Evolutionary conservation across 2,329 filamentous ascomycete genomes (phyloP), one percentile per base, ranked within the genome.

Genomic region (Coleophoma crateriformis): DNA sequence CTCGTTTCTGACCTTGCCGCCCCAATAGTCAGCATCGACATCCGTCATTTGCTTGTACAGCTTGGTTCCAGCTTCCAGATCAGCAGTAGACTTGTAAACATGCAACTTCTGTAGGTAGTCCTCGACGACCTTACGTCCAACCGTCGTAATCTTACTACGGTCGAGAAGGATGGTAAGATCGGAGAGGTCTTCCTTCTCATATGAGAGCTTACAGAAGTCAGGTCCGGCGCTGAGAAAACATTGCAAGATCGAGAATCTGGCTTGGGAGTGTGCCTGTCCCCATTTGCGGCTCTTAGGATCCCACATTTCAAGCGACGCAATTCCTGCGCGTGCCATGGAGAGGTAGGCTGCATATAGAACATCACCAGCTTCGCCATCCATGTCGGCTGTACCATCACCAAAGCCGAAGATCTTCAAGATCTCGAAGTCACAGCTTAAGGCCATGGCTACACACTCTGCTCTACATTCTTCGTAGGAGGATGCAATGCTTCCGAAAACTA

Each of bases 381-480:
- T 85, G 61, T 95, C 78, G 46, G 77, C 70, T 15, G 71, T 79
- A 17, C 90, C 90, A 59, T 95, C 79, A 27, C 90, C 91, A 53
- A 92, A 94, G 22, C 91, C 91, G 60, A 97, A 97, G 63, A 96
- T 92, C 66, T 90, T 80, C 17, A 97, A 78, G 45, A 95, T 89
- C 11, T 82, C 78, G 64, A 95, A 96, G 62, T 96, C 91, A 68
- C 91, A 95, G 63, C 85, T 82, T 4, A 97, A 75, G 39, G 84
- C 85, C 90, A 96, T 96, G 46, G 91, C 92, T 11, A 96, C 91
- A 61, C 90, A 87, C 67, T 97, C 92, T 4, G 92, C 92, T 49
- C 92, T 84, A 67, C 92, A 97, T 69, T 97, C 92, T 69, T 97
- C 92, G 63, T 96, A 96, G 14, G 85, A 88, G 3, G 87, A 89